A percentile compares a stretch with the other conserved stretches of the same genome.
These are phyloP conservation scores for Wickerhamiella occidentalis DNA, from an alignment of 805 yeast genomes.

Conservation along the genomic window DNA sequence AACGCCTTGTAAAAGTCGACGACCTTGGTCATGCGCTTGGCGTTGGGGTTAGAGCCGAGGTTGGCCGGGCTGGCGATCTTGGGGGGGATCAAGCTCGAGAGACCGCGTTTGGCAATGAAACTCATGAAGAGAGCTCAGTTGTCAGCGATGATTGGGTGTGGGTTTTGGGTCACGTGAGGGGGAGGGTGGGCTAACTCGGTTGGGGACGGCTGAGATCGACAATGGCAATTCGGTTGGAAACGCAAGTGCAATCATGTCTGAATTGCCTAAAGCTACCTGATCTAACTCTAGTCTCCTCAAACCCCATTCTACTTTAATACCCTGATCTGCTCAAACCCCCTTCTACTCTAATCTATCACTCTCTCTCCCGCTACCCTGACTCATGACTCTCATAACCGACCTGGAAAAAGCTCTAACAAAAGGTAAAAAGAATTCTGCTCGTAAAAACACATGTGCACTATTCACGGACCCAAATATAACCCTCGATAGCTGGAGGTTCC, in stretches of 20 bases:
- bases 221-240: too few relatives aligned
- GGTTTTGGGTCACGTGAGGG: slow-evolving; percentile 9
- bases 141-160: slow-evolving; percentile 13
- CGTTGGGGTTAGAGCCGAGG: slow-evolving; percentile 91
- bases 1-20: slow-evolving; percentile 90
- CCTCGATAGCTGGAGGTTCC: slow-evolving; percentile 58
- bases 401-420: not conserved
- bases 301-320: too few relatives aligned
- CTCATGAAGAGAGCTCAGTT: slow-evolving; percentile 41
- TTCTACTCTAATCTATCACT: too few relatives aligned
- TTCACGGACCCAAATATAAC: slow-evolving; percentile 24
- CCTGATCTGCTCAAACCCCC: too few relatives aligned
- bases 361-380: not conserved
- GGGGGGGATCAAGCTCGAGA: slow-evolving; percentile 95
- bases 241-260: too few relatives aligned
- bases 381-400: not conserved
- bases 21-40: slow-evolving; percentile 90
- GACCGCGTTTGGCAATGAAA: slow-evolving; percentile 78
- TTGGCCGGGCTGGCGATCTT: slow-evolving; percentile 94
- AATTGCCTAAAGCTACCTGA: too few relatives aligned
- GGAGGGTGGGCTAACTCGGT: not conserved
- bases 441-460: slow-evolving; percentile 15
- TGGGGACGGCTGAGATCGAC: too few relatives aligned
- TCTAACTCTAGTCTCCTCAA: too few relatives aligned
- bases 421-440: slow-evolving; percentile 17